These are phyloP conservation scores for Ammopiptanthus mongolicus DNA, from an alignment of 306 rosid species.

Conservation along the genomic window DNA sequence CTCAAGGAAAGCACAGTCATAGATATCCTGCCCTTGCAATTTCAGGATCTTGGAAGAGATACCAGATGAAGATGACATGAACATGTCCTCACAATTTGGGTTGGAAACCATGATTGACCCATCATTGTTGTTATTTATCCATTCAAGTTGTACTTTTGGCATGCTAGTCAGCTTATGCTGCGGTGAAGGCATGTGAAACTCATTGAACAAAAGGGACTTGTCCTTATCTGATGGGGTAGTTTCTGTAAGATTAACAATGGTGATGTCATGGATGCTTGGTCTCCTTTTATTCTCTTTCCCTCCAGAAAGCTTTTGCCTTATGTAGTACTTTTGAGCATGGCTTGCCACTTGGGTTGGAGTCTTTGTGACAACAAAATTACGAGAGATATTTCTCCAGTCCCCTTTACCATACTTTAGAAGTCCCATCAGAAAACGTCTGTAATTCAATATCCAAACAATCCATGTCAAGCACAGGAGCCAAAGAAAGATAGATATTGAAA, in stretches of 20 bases:
- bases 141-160: conserved; percentile 21
- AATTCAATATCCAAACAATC: conserved; percentile 3
- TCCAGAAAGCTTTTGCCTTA: conserved; percentile 54
- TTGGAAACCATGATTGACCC: conserved; percentile 33
- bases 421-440: conserved; percentile 65
- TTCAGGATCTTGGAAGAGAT: conserved; percentile 34
- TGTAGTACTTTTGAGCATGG: conserved; percentile 59
- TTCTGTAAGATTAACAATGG: conserved; percentile 43
- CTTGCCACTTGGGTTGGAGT: conserved; percentile 34
- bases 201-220: conserved; percentile 22
- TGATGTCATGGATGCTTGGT: conserved; percentile 71
- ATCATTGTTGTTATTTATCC: conserved; percentile 30
- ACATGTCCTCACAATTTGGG: conserved; percentile 30
- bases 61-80: conserved; percentile 43
- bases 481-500: background rate
- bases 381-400: conserved; percentile 62
- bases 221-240: conserved; percentile 24
- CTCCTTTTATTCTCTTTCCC: conserved; percentile 52
- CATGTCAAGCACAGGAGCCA: background rate
- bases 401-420: conserved; percentile 55
- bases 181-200: conserved; percentile 25
- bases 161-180: conserved; percentile 28
- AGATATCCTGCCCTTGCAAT: conserved; percentile 44
- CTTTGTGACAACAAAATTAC: conserved; percentile 46
- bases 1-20: conserved; percentile 44